Evolutionary conservation across 306 rosid species (phyloP).

Genomic region (Leucaena leucocephala): DNA sequence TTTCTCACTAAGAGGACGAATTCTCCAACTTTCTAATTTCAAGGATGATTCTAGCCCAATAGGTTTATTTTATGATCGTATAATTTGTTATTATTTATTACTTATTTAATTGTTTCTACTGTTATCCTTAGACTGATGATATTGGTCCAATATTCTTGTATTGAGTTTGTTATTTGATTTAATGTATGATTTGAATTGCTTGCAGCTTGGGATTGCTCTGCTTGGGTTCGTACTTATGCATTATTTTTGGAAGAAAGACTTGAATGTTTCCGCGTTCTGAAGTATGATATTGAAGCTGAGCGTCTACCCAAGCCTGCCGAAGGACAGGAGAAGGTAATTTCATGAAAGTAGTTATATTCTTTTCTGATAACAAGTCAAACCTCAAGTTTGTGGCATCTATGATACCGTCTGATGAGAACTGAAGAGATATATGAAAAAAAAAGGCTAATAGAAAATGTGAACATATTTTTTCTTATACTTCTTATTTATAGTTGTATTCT

Average conservation of each 20-base stretch:
- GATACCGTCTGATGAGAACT: neutral
- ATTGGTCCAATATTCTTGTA: neutral
- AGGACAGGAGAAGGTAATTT: conserved; percentile 68
- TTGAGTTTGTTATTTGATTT: neutral
- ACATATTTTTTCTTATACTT: neutral
- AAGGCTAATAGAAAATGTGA: neutral
- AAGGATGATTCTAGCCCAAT: conserved; percentile 88
- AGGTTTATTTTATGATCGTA: conserved; percentile 49
- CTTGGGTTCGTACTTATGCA: conserved; percentile 89
- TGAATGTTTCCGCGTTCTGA: conserved; percentile 73
- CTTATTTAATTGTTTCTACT: neutral
- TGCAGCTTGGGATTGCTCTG: conserved; percentile 94
- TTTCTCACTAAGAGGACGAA: conserved; percentile 64
- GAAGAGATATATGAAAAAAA: neutral
- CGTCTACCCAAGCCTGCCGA: conserved; percentile 75
- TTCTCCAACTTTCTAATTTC: conserved; percentile 83
- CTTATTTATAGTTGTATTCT: neutral
- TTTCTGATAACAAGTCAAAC: conserved; percentile 12
- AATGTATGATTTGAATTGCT: conserved; percentile 6
- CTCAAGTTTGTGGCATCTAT: neutral
- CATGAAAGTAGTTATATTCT: neutral
- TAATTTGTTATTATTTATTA: neutral
- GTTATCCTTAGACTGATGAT: conserved; percentile 18
- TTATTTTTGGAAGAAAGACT: conserved; percentile 87
- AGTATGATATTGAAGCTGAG: conserved; percentile 85